These are phyloP conservation scores for Calophaca sinica DNA, from an alignment of 306 rosid species.

Conservation along the genomic window DNA sequence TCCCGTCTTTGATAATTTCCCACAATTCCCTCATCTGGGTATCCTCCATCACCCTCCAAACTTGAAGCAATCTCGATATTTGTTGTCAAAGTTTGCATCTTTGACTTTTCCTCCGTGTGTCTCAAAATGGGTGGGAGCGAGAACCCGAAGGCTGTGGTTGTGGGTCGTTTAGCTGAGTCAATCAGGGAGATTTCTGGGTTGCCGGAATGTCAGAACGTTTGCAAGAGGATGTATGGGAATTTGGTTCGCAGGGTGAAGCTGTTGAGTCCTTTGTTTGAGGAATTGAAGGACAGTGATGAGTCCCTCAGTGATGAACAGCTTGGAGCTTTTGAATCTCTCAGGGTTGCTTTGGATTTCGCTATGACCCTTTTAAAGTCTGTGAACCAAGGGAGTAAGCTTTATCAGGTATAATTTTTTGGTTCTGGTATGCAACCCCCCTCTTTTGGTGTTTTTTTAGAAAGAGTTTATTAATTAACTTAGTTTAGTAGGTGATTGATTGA, in stretches of 20 bases:
- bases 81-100: conserved; percentile 38
- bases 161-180: conserved; percentile 65
- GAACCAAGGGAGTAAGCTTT: conserved; percentile 84
- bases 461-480: not conserved
- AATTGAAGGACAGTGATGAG: conserved; percentile 72
- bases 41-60: conserved; percentile 24
- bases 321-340: conserved; percentile 66
- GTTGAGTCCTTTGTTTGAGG: conserved; percentile 91
- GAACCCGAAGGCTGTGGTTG: conserved; percentile 45
- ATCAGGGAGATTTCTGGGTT: conserved; percentile 70
- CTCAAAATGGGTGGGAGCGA: conserved; percentile 64
- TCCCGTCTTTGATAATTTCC: conserved; percentile 30
- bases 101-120: conserved; percentile 39
- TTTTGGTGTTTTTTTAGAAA: conserved; percentile 20
- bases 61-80: conserved; percentile 34
- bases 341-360: conserved; percentile 74
- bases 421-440: not conserved
- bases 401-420: conserved; percentile 59
- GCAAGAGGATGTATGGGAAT: conserved; percentile 73
- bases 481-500: conserved; percentile 1
- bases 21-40: conserved; percentile 47
- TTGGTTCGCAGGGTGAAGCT: conserved; percentile 84
- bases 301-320: conserved; percentile 62
- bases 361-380: conserved; percentile 63
- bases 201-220: conserved; percentile 75